Base-by-base conservation (phyloP, 371 early-diverging fungal genomes). In the Circinella umbellata region DNA sequence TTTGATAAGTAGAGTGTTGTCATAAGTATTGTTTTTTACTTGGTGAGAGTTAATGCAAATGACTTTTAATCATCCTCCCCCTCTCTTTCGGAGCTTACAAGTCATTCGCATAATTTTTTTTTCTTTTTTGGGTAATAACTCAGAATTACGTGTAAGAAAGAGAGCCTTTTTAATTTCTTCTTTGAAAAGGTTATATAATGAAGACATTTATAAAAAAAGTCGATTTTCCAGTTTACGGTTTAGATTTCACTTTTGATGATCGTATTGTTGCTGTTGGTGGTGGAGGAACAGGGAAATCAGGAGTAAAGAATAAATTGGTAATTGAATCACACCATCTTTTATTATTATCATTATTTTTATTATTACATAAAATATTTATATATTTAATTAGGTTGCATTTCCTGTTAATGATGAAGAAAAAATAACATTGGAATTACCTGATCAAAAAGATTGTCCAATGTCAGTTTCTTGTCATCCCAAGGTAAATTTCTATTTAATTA, bases 261-360 rank as follows among this genome's bases (percentile, higher is more conserved):
- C 73, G 80, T 37, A 68, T 91, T 5, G 75, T 91, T 61, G 78
- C 86, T 51, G 88, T 80, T 17, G 92, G 92, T 8, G 92, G 92
- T 13, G 91, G 89, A 5, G 92, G 91, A 4, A 65, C 88, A 11
- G 83, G 86, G 3, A 78, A 80, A 13, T 77, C 84, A 11, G 90
- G 90, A 15, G 86, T 90, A 18, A 86, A 88, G 62, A 91, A 91
- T 70, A 86, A 87, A 72, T 69, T 92, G 70, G 90, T 89, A 86
- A 18, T 14, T 9, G 42, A 42, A 42, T 42, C 42, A 42, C 59
- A 34, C 54, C 39, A 3, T 34, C 27, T n/a, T n/a, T 42, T 34
- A n/a, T n/a, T n/a, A n/a, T n/a, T n/a, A n/a, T n/a, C n/a, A n/a
- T 27, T 42, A 42, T 49, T 0, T 15, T 17, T 18, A 20, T 39